Base-by-base conservation (phyloP, 2,329 filamentous ascomycete genomes). In the Fusarium lateritium region DNA sequence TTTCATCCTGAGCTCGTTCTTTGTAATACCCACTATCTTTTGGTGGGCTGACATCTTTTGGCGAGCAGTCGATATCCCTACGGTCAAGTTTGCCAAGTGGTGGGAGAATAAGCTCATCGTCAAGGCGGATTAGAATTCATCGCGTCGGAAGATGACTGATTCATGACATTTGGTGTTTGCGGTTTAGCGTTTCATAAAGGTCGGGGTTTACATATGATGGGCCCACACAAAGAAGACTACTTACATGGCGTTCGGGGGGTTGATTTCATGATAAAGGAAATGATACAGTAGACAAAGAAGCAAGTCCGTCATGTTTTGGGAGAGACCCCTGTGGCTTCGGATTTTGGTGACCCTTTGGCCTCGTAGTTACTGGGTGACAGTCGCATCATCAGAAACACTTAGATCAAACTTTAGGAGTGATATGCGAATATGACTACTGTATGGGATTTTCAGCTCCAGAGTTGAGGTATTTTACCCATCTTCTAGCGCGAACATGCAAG, bases 31-130 rank as follows among this genome's bases (percentile, higher is more conserved):
- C 1, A 76, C 82, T 3, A 81, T 87, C 7, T 78, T 89, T 17
- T 88, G 85, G 82, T 83, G 81, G 58, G 83, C 86, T 2, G 87
- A 89, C 63, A 68, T 89, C 6, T 88, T 87, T 62, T 88, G 85
- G 82, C 80, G 86, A 24, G 79, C 80, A 4, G 82, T 89, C 17
- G 87, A 89, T 67, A 82, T 83, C 51, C 86, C 86, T 1, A 83
- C 83, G 8, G 87, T 89, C 53, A 82, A 81, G 71, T 85, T 89
- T 67, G 83, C 86, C 21, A 87, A 83, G 73, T 88, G 85, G 86
- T 69, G 88, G 4, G 86, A 89, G 76, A 77, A 67, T 46, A 81
- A 79, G 65, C 81, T 81, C 63, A 73, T 78, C 28, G 70, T 76
- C 49, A 79, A 79, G 62, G 64, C 43, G 68, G 67, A 76, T 51